phyloP scores from a whole-genome alignment of 179 eudicot genomes.

The Silene coronaria region DNA sequence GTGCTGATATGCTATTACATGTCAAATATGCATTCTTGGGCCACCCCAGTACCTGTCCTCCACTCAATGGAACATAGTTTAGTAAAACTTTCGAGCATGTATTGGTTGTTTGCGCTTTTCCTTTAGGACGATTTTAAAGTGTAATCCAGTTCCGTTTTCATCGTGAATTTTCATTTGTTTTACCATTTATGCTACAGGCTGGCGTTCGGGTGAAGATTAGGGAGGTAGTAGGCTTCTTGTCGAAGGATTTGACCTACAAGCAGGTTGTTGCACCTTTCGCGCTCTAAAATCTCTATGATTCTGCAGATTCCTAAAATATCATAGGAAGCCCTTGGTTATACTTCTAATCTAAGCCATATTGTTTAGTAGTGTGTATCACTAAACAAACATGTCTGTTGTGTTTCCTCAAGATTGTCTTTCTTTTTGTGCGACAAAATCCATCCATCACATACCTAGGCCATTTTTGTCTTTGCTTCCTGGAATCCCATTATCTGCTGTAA shows the following conservation, averaged over 20 bases:
- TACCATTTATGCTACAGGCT: slow-evolving; percentile 5
- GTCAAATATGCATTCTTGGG: too few species aligned
- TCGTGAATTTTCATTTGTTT: background rate
- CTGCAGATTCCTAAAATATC: background rate
- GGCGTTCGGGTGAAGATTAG: background rate
- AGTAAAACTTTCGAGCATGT: background rate
- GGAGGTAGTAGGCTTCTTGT: slow-evolving; percentile 5
- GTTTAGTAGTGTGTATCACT: background rate
- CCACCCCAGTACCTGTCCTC: background rate
- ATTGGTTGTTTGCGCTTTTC: background rate
- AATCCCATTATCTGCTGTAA: slow-evolving; percentile 12
- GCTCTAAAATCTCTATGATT: background rate
- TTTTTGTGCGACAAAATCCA: slow-evolving; percentile 28
- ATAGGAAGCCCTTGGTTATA: background rate
- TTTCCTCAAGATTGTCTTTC: slow-evolving; percentile 22
- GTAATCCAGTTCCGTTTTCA: background rate
- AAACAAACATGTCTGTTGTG: slow-evolving; percentile 17
- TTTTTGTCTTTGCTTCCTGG: slow-evolving; percentile 18
- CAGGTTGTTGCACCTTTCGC: background rate
- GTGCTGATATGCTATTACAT: too few species aligned
- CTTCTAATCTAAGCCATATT: background rate
- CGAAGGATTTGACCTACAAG: background rate
- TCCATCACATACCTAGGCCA: slow-evolving; percentile 18
- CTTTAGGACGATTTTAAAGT: background rate
- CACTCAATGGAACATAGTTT: background rate